Evolutionary conservation across 495 filamentous ascomycete genomes (phyloP).

Genomic region (Penicillium mononematosum): DNA sequence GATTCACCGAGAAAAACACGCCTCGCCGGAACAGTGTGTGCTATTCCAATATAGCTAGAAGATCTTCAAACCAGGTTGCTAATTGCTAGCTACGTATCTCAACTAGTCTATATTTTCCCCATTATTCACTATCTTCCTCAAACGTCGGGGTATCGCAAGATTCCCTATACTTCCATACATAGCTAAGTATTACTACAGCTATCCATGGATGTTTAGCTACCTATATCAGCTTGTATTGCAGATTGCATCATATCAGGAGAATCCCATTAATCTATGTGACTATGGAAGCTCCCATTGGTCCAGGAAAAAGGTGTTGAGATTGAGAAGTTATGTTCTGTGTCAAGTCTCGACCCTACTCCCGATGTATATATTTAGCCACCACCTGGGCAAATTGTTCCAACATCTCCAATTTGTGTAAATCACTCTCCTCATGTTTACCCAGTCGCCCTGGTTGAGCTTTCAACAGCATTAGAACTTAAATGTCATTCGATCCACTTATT

Average conservation of each 20-base stretch:
- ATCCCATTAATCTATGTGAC: neutral
- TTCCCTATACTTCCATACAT: neutral
- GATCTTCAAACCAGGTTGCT: neutral
- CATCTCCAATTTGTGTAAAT: neutral
- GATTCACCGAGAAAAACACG: constrained; percentile 13
- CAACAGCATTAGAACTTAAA: neutral
- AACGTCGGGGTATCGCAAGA: neutral
- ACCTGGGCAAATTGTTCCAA: neutral
- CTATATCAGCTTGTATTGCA: neutral
- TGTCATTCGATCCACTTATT: neutral
- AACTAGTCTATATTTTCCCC: neutral
- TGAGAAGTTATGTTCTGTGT: neutral
- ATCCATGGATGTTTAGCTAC: neutral
- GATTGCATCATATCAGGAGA: neutral
- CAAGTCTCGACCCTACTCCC: too few species aligned
- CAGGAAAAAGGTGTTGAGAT: neutral
- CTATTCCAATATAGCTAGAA: neutral
- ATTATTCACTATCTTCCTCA: neutral
- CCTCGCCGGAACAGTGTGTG: constrained; percentile 10
- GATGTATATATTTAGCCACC: constrained; percentile 1
- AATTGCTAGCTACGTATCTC: neutral
- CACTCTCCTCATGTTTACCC: neutral
- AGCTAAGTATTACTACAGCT: neutral
- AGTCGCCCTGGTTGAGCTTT: neutral
- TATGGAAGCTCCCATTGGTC: neutral